phyloP scores from a whole-genome alignment of 306 rosid species.

The Citrullus amarus region DNA sequence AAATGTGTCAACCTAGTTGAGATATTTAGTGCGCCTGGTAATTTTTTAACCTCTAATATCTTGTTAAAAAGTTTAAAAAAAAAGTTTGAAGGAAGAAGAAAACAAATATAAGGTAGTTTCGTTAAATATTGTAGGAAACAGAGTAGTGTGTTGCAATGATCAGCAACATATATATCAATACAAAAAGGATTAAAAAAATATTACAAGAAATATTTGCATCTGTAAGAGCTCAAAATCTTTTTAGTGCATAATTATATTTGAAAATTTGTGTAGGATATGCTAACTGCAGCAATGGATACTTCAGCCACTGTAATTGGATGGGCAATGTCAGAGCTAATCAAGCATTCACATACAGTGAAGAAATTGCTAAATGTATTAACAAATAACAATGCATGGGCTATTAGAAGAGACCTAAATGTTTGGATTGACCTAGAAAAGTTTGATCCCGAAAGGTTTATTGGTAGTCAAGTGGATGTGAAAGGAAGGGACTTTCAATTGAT shows the following conservation, averaged over 20 bases:
- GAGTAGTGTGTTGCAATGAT: background rate
- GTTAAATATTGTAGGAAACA: background rate
- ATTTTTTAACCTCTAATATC: too few species aligned
- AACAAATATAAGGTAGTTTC: too few species aligned
- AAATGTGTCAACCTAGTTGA: too few species aligned
- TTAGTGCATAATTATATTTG: background rate
- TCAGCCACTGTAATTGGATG: background rate
- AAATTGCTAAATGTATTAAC: background rate
- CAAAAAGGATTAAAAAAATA: background rate
- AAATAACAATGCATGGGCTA: background rate
- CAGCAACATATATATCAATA: background rate
- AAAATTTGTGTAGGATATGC: conserved; percentile 1
- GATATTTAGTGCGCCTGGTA: too few species aligned
- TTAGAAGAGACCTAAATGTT: background rate
- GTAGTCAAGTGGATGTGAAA: background rate
- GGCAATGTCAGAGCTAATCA: background rate
- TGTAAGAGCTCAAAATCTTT: background rate
- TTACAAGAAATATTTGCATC: background rate
- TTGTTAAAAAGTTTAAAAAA: too few species aligned
- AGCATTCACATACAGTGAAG: background rate
- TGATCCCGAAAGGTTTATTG: background rate
- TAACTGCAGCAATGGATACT: background rate
- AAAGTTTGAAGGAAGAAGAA: too few species aligned
- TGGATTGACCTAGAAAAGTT: background rate
- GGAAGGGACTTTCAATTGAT: background rate